Evolutionary conservation across 148 eudicot genomes (phyloP), one percentile per base, ranked within the genome.

Genomic region (Camellia japonica): DNA sequence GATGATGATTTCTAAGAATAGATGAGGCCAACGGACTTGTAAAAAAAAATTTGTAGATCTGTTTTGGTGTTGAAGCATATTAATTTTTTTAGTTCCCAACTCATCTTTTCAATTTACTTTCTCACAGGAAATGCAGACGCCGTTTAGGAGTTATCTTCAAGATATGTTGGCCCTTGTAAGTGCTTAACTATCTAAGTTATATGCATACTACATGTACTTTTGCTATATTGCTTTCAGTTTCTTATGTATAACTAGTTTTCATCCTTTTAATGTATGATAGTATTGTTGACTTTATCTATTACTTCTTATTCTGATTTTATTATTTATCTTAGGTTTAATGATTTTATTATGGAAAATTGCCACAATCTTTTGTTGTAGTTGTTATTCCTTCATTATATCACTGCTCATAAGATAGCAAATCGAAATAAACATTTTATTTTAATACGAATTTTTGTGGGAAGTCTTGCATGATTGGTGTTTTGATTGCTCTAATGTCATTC

Each of bases 111-210:
- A 44, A 12, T 68, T 60, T 74, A 49, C 38, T 72, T 51, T 78
- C 43, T 80, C 71, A 80, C 93, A 95, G 98, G 94, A 92, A 66
- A 82, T 86, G 92, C 98, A 95, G 87, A 95, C 98, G 71, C 98
- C 98, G 75, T 95, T 95, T 79, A 90, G 98, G 89, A 86, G 89
- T 88, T 95, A 95, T 83, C 89, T 95, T 74, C 90, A 88, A 74
- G 98, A 91, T 5, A 95, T 95, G 98, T 63, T 95, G 82, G 90
- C 91, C 73, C 89, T 90, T 76, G 98, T 95, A 87, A 88, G 92
- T 89, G 46, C 69, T 76, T 78, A 82, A 80, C 41, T 75, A 49
- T 44, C 19, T 58, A 3, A 4, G 14, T 1, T 23, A 59, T 49
- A 30, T 30, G 43, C 23, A 9, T 63, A 19, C 58, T 43, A 6